Evolutionary conservation across 176 grass and related monocot genomes (phyloP).

Genomic region (Hyparrhenia diplandra): DNA sequence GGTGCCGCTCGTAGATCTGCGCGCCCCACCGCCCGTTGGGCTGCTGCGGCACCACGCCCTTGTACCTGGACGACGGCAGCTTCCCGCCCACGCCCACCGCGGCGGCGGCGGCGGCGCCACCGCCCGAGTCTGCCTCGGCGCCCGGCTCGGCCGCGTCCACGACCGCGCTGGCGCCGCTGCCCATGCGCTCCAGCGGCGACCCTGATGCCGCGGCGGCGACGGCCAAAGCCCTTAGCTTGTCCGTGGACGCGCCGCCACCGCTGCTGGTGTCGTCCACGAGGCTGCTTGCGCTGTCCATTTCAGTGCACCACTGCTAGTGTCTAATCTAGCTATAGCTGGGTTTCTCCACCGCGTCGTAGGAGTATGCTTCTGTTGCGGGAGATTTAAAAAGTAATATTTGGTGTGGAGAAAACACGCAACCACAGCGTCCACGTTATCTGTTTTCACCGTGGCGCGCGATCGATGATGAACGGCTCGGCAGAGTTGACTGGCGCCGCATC

Average conservation of each 20-base stretch:
- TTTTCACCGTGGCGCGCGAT: too few species aligned
- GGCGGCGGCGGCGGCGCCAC: background rate
- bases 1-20: slow-evolving; percentile 96
- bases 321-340: background rate
- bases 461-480: too few species aligned
- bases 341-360: too few species aligned
- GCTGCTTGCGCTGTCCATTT: slow-evolving; percentile 49
- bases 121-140: slow-evolving; percentile 37
- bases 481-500: too few species aligned
- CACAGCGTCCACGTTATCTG: too few species aligned
- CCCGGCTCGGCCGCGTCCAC: slow-evolving; percentile 46
- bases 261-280: slow-evolving; percentile 40
- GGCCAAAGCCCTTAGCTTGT: slow-evolving; percentile 41
- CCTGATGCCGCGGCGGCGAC: background rate
- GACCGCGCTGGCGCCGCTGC: slow-evolving; percentile 51
- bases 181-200: slow-evolving; percentile 28
- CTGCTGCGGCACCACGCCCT: slow-evolving; percentile 93
- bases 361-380: slow-evolving; percentile 16
- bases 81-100: slow-evolving; percentile 8
- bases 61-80: slow-evolving; percentile 71
- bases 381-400: too few species aligned
- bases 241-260: slow-evolving; percentile 15
- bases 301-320: background rate
- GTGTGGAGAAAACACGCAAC: too few species aligned
- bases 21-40: slow-evolving; percentile 93